A percentile compares a stretch with the other conserved stretches of the same genome.
These are phyloP conservation scores for Fusarium sp. DNA, from an alignment of 2,329 filamentous ascomycete genomes.

Conservation along the genomic window DNA sequence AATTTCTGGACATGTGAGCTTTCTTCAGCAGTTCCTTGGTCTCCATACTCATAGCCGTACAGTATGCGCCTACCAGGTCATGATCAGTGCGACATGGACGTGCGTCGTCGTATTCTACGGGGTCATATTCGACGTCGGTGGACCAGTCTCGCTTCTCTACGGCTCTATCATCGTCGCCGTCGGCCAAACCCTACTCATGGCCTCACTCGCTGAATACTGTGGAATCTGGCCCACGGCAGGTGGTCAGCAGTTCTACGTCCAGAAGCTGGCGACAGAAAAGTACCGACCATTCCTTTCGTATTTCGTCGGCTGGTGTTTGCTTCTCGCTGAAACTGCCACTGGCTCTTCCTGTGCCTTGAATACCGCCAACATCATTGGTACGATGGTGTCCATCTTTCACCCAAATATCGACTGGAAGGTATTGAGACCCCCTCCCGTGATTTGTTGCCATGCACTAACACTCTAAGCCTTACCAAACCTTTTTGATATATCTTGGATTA, in stretches of 20 bases:
- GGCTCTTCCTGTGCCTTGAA: slow-evolving; percentile 5
- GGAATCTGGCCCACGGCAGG: slow-evolving; percentile 6
- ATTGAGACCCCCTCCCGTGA: too few relatives aligned
- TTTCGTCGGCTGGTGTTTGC: slow-evolving; percentile 7
- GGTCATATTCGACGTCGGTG: slow-evolving; percentile 12
- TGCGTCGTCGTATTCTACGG: slow-evolving; percentile 17
- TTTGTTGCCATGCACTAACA: background rate
- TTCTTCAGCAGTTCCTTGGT: background rate
- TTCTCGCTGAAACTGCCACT: slow-evolving; percentile 5
- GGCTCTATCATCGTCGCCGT: slow-evolving; percentile 17
- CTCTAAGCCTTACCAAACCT: slow-evolving; percentile 7
- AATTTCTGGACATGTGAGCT: slow-evolving; percentile 12
- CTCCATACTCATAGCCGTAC: background rate
- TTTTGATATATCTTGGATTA: background rate
- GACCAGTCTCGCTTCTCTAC: slow-evolving; percentile 4
- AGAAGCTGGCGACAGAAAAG: background rate
- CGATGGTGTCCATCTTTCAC: slow-evolving; percentile 2
- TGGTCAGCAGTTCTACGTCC: slow-evolving; percentile 10
- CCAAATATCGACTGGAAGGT: slow-evolving; percentile 12
- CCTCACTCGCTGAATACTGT: slow-evolving; percentile 17
- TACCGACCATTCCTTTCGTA: slow-evolving; percentile 1
- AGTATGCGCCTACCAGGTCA: slow-evolving; percentile 23
- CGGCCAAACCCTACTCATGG: slow-evolving; percentile 8
- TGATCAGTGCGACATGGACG: slow-evolving; percentile 25
- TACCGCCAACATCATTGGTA: slow-evolving; percentile 5